phyloP scores from a whole-genome alignment of 306 rosid species.

The Ziziphus jujuba region DNA sequence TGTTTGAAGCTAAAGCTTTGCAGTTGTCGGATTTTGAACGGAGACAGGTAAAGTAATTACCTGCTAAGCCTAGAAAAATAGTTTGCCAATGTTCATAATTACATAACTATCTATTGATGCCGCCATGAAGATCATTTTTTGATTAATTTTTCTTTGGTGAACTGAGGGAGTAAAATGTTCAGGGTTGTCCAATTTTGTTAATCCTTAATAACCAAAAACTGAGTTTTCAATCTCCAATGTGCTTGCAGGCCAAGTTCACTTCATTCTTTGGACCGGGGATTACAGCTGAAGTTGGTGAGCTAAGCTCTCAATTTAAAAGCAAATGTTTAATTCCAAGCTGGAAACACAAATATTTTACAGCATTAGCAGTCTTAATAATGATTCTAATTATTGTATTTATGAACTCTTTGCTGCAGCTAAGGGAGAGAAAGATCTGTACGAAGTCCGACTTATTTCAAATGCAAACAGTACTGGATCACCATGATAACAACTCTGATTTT shows the following conservation, averaged over 20 bases:
- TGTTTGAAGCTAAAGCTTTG: constrained; percentile 79
- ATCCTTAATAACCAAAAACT: constrained; percentile 8
- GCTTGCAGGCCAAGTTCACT: constrained; percentile 71
- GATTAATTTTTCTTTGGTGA: not conserved
- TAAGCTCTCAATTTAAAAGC: constrained; percentile 3
- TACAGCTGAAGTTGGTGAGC: constrained; percentile 90
- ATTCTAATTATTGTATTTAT: not conserved
- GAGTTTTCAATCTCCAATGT: constrained; percentile 9
- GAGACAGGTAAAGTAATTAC: constrained; percentile 63
- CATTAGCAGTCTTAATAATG: not conserved
- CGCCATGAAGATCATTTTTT: not conserved
- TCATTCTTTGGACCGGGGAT: constrained; percentile 97
- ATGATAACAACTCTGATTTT: constrained; percentile 32
- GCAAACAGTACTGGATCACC: constrained; percentile 39
- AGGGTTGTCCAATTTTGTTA: not conserved
- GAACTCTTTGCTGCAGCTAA: constrained; percentile 54
- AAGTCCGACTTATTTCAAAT: constrained; percentile 76
- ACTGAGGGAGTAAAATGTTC: not conserved
- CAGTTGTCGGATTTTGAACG: constrained; percentile 79
- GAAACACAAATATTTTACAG: not conserved
- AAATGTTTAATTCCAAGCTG: not conserved
- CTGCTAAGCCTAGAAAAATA: not conserved
- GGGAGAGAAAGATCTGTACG: constrained; percentile 63
- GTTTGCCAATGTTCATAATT: not conserved
- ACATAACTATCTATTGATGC: not conserved